These are phyloP conservation scores for Trichoderma afroharzianum DNA, from an alignment of 2,329 filamentous ascomycete species.

Conservation along the genomic window DNA sequence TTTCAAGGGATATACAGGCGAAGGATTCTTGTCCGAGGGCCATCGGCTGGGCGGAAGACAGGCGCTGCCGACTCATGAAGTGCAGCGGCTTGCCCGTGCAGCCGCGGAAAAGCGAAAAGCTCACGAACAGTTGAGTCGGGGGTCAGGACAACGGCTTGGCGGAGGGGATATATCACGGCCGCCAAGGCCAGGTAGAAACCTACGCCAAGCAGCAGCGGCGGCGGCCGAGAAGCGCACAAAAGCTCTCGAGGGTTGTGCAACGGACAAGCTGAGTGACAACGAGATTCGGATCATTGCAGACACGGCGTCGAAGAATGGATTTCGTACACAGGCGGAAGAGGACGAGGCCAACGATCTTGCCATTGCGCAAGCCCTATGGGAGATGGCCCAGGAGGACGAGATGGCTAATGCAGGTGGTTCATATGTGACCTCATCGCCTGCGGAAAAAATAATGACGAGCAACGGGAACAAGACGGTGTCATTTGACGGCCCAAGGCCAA, in stretches of 20 bases:
- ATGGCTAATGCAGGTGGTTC: background rate
- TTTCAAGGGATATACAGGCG: conserved; percentile 83
- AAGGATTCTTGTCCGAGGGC: conserved; percentile 78
- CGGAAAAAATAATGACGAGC: conserved; percentile 4
- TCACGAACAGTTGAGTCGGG: conserved; percentile 53
- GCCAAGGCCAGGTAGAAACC: conserved; percentile 56
- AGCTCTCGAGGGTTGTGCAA: conserved; percentile 71
- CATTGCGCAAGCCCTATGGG: conserved; percentile 80
- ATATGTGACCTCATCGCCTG: conserved; percentile 3
- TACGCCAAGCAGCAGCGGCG: conserved; percentile 67
- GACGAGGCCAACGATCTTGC: conserved; percentile 85
- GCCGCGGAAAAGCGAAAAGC: conserved; percentile 68
- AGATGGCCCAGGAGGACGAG: conserved; percentile 69
- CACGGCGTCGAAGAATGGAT: conserved; percentile 65
- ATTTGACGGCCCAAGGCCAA: background rate
- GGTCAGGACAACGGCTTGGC: conserved; percentile 70
- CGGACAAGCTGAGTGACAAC: conserved; percentile 61
- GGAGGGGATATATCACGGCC: conserved; percentile 42
- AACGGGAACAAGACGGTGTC: conserved; percentile 44
- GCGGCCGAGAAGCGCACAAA: conserved; percentile 67
- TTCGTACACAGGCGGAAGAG: conserved; percentile 79
- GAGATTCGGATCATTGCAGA: conserved; percentile 63
- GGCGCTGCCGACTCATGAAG: conserved; percentile 66
- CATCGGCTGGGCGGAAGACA: conserved; percentile 63
- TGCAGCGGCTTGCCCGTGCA: conserved; percentile 67